Evolutionary conservation across 2,329 filamentous ascomycete genomes (phyloP).

Genomic region (Aspergillus eucalypticola): DNA sequence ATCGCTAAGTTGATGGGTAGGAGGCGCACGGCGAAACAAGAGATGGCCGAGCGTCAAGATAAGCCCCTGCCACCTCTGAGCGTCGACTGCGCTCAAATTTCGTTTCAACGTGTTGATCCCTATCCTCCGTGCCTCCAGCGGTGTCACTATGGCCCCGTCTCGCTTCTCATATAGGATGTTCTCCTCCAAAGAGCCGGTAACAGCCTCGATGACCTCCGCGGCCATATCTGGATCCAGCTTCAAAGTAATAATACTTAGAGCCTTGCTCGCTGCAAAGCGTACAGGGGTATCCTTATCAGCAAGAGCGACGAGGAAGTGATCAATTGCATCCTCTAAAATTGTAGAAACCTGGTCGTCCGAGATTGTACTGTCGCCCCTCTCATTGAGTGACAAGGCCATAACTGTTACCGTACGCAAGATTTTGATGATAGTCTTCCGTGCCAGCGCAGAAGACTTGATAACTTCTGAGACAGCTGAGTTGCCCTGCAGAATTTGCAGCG

Average conservation of each 20-base stretch:
- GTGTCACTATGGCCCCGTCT: conserved; percentile 42
- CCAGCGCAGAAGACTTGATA: conserved; percentile 72
- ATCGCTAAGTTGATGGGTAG: conserved; percentile 66
- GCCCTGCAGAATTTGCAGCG: conserved; percentile 59
- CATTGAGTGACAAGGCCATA: conserved; percentile 60
- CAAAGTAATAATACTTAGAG: conserved; percentile 80
- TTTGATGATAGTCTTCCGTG: conserved; percentile 81
- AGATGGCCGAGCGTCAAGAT: conserved; percentile 85
- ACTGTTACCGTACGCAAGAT: conserved; percentile 74
- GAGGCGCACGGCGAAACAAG: conserved; percentile 79
- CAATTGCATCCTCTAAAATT: conserved; percentile 77
- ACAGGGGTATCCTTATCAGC: conserved; percentile 90
- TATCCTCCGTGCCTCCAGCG: conserved; percentile 33
- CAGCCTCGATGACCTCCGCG: conserved; percentile 80
- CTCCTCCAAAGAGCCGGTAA: conserved; percentile 68
- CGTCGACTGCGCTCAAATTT: conserved; percentile 73
- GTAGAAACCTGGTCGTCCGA: conserved; percentile 44
- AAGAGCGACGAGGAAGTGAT: conserved; percentile 74
- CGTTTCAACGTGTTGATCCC: conserved; percentile 44
- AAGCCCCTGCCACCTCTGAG: conserved; percentile 87
- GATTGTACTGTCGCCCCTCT: conserved; percentile 30
- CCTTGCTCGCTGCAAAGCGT: conserved; percentile 86
- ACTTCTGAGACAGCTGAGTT: conserved; percentile 52
- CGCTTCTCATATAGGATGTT: conserved; percentile 59
- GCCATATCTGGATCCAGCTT: conserved; percentile 80